Evolutionary conservation across 2,329 filamentous ascomycete genomes (phyloP), one percentile per base, ranked within the genome.

Genomic region (Sarocladium kiliense): DNA sequence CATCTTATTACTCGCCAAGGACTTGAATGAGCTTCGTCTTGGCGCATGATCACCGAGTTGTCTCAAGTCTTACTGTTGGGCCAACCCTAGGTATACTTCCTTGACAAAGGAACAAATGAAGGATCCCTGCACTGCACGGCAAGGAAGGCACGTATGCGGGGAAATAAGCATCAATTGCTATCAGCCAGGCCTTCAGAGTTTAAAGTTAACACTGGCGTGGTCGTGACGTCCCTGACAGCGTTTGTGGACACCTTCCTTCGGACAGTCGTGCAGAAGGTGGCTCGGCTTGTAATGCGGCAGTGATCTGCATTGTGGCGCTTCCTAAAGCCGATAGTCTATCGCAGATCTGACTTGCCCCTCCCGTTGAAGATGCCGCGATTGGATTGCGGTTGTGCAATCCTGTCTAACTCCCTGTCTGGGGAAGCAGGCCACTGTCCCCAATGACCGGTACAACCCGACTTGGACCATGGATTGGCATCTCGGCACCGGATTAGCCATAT

Each of bases 281-380:
- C n/a, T 27, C 7, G 21, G n/a, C 27, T 47, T 21, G 25, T 18
- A 23, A 21, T 47, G 11, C 23, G 44, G 23, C 21, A 47, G 18
- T 27, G 44, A 47, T 47, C 44, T 47, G 25, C 44, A 47, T 11
- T 27, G 44, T 34, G 47, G 30, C 47, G 47, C 47, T 51, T 51
- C 47, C 30, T 16, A 34, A 51, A 34, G 14, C 21, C 27, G 47
- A 36, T 34, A 51, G 14, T 19, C 9, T 32, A 34, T 51, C 47
- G 47, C 47, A 51, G 47, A 51, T 51, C 47, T 51, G 3, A 6
- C 18, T 5, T 51, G 9, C 10, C 47, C 18, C 47, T 27, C 12
- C 16, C n/a, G 4, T 5, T 27, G n/a, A n/a, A n/a, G n/a, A n/a
- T n/a, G n/a, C n/a, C n/a, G n/a, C n/a, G n/a, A n/a, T n/a, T n/a